phyloP scores from a whole-genome alignment of 768 basidiomycete species.

The Rhodotorula graminis region DNA sequence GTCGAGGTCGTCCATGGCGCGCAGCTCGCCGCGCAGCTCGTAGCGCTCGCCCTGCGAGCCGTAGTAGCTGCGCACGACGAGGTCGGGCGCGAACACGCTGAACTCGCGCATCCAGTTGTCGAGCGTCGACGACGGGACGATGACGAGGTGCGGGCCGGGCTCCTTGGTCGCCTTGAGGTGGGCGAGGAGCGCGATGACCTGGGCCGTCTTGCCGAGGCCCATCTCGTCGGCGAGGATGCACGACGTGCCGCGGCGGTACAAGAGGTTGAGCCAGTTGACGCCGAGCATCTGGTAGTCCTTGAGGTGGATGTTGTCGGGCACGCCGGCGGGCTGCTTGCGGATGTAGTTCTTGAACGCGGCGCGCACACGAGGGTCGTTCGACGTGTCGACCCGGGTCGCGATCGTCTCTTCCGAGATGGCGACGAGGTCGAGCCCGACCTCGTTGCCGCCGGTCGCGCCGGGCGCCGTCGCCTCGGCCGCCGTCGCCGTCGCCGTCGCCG shows the following conservation, averaged over 20 bases:
- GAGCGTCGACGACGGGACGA: conserved; percentile 96
- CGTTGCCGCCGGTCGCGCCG: conserved; percentile 22
- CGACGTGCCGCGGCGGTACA: conserved; percentile 72
- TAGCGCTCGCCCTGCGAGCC: conserved; percentile 82
- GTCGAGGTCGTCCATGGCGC: conserved; percentile 65
- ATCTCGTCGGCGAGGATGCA: conserved; percentile 99
- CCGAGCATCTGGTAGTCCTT: conserved; percentile 97
- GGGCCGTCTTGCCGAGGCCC: conserved; percentile 98
- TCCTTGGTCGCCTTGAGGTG: conserved; percentile 72
- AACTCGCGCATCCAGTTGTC: conserved; percentile 99
- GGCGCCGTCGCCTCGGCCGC: conserved; percentile 29
- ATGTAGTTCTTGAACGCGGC: conserved; percentile 58
- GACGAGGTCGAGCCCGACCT: conserved; percentile 43
- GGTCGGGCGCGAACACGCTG: conserved; percentile 75
- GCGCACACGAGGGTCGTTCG: conserved; percentile 39
- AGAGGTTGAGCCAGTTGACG: conserved; percentile 91
- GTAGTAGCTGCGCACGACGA: conserved; percentile 86
- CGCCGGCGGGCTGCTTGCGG: conserved; percentile 66
- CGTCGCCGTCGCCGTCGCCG: too few species aligned
- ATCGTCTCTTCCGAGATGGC: conserved; percentile 46
- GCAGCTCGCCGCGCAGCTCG: conserved; percentile 64
- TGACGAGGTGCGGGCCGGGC: conserved; percentile 77
- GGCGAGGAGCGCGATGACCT: conserved; percentile 95
- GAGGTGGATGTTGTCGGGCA: conserved; percentile 53
- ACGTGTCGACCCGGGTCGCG: conserved; percentile 41